Evolutionary conservation across 129 eudicot genomes (phyloP).

Genomic region (Escallonia herrerae): DNA sequence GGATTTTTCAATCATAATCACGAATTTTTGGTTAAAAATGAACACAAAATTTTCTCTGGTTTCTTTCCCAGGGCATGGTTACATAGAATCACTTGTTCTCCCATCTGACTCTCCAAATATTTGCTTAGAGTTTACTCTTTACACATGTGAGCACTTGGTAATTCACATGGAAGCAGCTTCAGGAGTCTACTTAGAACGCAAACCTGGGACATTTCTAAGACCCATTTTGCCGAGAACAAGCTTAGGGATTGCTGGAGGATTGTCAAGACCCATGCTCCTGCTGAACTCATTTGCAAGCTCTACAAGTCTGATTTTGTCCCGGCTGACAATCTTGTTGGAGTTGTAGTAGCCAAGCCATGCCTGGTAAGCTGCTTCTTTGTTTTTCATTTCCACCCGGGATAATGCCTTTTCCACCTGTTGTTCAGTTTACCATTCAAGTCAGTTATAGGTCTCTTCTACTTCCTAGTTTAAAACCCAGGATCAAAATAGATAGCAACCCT

Average conservation of each 20-base stretch:
- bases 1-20: too few species aligned
- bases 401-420: constrained; percentile 76
- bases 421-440: background rate
- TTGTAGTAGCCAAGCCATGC: constrained; percentile 99
- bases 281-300: constrained; percentile 95
- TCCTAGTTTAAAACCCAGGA: too few species aligned
- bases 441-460: too few species aligned
- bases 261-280: constrained; percentile 81
- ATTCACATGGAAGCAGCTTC: too few species aligned
- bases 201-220: constrained; percentile 75
- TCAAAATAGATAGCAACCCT: too few species aligned
- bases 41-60: too few species aligned
- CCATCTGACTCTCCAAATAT: too few species aligned
- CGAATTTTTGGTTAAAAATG: too few species aligned
- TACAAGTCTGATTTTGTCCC: constrained; percentile 70
- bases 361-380: constrained; percentile 89
- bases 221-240: constrained; percentile 91
- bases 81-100: too few species aligned
- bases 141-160: too few species aligned
- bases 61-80: too few species aligned
- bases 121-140: too few species aligned
- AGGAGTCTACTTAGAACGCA: constrained; percentile 54
- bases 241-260: constrained; percentile 78
- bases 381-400: constrained; percentile 77
- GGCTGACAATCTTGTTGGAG: constrained; percentile 59